Percentiles rank a stretch among this genome's conserved stretches.
Evolutionary conservation across 768 basidiomycete species (phyloP).

Genomic region (Kwoniella dendrophila): DNA sequence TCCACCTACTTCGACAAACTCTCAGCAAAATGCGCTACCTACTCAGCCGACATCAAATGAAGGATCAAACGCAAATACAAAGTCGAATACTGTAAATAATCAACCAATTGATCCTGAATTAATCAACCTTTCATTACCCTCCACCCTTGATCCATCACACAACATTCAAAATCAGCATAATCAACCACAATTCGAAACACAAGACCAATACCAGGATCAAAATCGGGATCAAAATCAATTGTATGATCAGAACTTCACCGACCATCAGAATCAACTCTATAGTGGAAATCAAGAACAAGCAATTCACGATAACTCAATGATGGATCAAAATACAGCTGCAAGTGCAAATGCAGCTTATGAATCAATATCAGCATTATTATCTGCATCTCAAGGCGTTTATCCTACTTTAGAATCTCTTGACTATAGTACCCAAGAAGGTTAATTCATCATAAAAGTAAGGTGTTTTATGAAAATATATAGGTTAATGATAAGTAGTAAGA

Average conservation of each 20-base stretch:
- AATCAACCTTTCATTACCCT: too few species aligned
- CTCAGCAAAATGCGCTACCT: conserved; percentile 40
- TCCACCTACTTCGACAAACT: conserved; percentile 14
- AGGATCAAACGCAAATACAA: not conserved
- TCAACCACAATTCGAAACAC: not conserved
- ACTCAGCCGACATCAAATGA: conserved; percentile 53
- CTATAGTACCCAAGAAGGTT: too few species aligned
- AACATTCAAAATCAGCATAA: too few species aligned
- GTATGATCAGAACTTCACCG: too few species aligned
- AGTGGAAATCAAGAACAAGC: not conserved
- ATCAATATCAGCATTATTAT: conserved; percentile 16
- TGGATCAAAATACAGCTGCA: conserved; percentile 1
- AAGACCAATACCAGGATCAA: too few species aligned
- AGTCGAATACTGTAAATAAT: not conserved
- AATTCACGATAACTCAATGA: not conserved
- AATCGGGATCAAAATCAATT: too few species aligned
- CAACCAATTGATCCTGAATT: too few species aligned
- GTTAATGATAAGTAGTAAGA: too few species aligned
- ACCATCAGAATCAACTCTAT: not conserved
- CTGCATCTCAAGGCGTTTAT: conserved; percentile 19
- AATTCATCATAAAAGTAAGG: too few species aligned
- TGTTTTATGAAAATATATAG: too few species aligned
- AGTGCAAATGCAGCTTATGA: conserved; percentile 18
- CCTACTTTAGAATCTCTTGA: conserved; percentile 11
- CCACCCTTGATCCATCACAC: too few species aligned